Conservation (phyloP, 805 yeast genomes). For the Ogataea nakhonphanomensis region DNA sequence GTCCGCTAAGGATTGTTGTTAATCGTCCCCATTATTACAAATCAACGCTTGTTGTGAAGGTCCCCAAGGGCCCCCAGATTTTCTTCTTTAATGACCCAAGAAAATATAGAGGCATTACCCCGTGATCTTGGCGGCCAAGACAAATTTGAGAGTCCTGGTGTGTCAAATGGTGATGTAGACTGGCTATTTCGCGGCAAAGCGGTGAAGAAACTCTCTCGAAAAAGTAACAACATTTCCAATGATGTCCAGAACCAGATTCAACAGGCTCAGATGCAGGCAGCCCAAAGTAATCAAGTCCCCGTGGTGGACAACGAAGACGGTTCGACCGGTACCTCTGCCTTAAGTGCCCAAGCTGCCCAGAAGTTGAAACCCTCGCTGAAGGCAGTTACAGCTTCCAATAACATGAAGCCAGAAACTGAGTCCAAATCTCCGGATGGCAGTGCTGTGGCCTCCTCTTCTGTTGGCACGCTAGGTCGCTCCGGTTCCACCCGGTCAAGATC, state of each 20-base stretch:
- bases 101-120: constrained; percentile 1
- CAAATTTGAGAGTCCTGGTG: constrained; percentile 41
- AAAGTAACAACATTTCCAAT: constrained; percentile 29
- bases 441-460: neutral
- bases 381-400: neutral
- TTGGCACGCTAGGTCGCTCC: constrained; percentile 6
- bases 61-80: neutral
- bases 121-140: constrained; percentile 8
- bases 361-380: constrained; percentile 10
- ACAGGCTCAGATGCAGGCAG: constrained; percentile 29
- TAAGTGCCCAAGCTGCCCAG: constrained; percentile 1
- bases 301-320: neutral
- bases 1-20: neutral
- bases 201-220: constrained; percentile 48
- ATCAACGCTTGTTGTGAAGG: neutral
- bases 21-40: neutral
- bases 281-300: constrained; percentile 11
- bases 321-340: neutral
- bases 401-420: neutral
- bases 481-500: constrained; percentile 17
- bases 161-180: constrained; percentile 73
- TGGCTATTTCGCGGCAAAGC: constrained; percentile 83
- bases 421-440: neutral
- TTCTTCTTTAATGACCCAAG: constrained; percentile 7
- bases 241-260: constrained; percentile 32